Percentiles rank a stretch among this genome's conserved stretches.
Evolutionary conservation across 2,329 filamentous ascomycete species (phyloP).

Genomic region (Phaeophleospora eucalypticola): DNA sequence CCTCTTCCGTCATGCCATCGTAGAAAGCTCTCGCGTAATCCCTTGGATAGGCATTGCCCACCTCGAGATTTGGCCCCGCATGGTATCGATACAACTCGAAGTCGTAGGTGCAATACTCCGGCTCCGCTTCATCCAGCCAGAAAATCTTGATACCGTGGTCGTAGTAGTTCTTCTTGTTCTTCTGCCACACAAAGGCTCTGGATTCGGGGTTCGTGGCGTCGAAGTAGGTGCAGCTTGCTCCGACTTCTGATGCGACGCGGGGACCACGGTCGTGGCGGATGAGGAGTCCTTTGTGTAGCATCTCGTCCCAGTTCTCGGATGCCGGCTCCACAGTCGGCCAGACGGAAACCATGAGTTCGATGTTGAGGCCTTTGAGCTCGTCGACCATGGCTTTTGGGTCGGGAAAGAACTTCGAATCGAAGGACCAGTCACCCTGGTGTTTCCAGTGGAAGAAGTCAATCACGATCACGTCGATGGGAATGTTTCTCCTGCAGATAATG

Average conservation of each 20-base stretch:
- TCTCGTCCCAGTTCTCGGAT: constrained; percentile 58
- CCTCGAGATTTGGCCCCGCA: constrained; percentile 49
- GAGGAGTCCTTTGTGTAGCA: constrained; percentile 58
- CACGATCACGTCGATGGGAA: constrained; percentile 64
- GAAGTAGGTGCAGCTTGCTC: constrained; percentile 57
- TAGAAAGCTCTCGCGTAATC: constrained; percentile 59
- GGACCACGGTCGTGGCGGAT: constrained; percentile 59
- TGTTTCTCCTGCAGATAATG: constrained; percentile 31
- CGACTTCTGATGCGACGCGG: constrained; percentile 50
- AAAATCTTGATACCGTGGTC: constrained; percentile 60
- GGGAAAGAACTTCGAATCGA: constrained; percentile 56
- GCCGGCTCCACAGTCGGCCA: constrained; percentile 62
- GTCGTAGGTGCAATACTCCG: constrained; percentile 61
- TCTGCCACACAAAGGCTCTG: constrained; percentile 57
- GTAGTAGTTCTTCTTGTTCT: constrained; percentile 58
- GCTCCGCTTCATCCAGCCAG: constrained; percentile 68
- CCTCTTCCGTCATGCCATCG: constrained; percentile 52
- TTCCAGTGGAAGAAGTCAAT: constrained; percentile 67
- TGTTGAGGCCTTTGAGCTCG: constrained; percentile 55
- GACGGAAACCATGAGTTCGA: constrained; percentile 66
- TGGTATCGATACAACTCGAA: constrained; percentile 64
- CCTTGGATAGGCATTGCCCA: constrained; percentile 59
- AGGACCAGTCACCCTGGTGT: constrained; percentile 63
- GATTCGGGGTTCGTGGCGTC: constrained; percentile 61
- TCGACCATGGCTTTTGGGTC: constrained; percentile 63